A percentile compares a stretch with the other conserved stretches of the same genome.
Evolutionary conservation across 2,329 filamentous ascomycete species (phyloP).

Genomic region (Aspergillus texensis): DNA sequence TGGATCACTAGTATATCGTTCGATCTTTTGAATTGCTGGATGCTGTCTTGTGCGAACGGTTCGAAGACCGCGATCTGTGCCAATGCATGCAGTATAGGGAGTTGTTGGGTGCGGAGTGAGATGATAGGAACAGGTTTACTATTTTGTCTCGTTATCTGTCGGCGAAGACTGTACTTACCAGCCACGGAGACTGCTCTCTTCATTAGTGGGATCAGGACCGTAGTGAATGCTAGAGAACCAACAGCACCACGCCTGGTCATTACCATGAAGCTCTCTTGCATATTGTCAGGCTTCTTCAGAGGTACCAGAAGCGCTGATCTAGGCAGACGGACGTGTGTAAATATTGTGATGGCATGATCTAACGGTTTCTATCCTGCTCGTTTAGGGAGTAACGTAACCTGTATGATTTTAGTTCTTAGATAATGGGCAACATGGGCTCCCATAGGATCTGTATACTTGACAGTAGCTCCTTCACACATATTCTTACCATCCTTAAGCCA

Average conservation of each 20-base stretch:
- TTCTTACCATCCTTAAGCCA: conserved; percentile 18
- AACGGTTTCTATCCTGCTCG: conserved; percentile 12
- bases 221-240: conserved; percentile 20
- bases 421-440: not conserved
- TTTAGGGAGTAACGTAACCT: conserved; percentile 6
- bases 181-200: conserved; percentile 23
- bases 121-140: conserved; percentile 21
- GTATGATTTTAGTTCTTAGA: not conserved
- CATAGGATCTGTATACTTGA: conserved; percentile 6
- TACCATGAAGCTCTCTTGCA: conserved; percentile 14
- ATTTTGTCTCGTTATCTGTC: conserved; percentile 16
- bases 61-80: conserved; percentile 23
- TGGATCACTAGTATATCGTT: not conserved
- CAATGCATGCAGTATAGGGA: conserved; percentile 25
- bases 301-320: conserved; percentile 18
- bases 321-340: conserved; percentile 21
- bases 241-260: conserved; percentile 16
- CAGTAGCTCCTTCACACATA: conserved; percentile 18
- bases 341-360: conserved; percentile 24
- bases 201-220: conserved; percentile 17
- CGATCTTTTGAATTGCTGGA: not conserved
- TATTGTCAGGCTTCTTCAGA: conserved; percentile 14
- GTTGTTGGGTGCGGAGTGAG: conserved; percentile 26
- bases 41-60: conserved; percentile 12
- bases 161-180: conserved; percentile 21